A percentile compares a stretch with the other conserved stretches of the same genome.
Conservation (phyloP, 2,329 filamentous ascomycete species). For the Hypoxylon sp. region DNA sequence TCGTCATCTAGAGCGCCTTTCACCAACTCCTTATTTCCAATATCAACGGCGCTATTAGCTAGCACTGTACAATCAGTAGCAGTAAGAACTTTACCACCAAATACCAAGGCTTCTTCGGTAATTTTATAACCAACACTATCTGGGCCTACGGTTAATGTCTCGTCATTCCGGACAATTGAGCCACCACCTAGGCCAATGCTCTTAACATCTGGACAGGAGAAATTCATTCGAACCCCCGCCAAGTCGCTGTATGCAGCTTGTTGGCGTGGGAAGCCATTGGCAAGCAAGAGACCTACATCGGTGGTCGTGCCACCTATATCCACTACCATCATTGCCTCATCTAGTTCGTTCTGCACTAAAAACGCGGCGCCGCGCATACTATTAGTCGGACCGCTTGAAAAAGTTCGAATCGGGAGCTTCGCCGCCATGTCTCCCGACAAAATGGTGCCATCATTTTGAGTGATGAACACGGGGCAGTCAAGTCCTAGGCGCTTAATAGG, state of each 20-base stretch:
- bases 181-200: conserved; percentile 68
- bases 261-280: conserved; percentile 70
- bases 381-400: conserved; percentile 70
- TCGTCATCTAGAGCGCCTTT: conserved; percentile 39
- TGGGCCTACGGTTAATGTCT: conserved; percentile 61
- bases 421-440: conserved; percentile 62
- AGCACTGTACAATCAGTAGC: conserved; percentile 64
- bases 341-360: conserved; percentile 51
- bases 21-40: conserved; percentile 52
- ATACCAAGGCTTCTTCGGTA: conserved; percentile 61
- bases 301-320: conserved; percentile 74
- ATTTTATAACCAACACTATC: conserved; percentile 70
- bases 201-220: conserved; percentile 64
- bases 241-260: conserved; percentile 69
- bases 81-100: conserved; percentile 65
- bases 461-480: conserved; percentile 65
- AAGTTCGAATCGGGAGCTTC: conserved; percentile 66
- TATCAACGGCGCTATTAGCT: conserved; percentile 44
- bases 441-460: conserved; percentile 71
- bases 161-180: conserved; percentile 58
- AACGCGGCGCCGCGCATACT: conserved; percentile 71
- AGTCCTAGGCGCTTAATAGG: conserved; percentile 60
- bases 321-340: conserved; percentile 63
- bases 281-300: conserved; percentile 67
- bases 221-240: conserved; percentile 70